Evolutionary conservation across 306 rosid genomes (phyloP).

Genomic region (Acmispon strigosus): DNA sequence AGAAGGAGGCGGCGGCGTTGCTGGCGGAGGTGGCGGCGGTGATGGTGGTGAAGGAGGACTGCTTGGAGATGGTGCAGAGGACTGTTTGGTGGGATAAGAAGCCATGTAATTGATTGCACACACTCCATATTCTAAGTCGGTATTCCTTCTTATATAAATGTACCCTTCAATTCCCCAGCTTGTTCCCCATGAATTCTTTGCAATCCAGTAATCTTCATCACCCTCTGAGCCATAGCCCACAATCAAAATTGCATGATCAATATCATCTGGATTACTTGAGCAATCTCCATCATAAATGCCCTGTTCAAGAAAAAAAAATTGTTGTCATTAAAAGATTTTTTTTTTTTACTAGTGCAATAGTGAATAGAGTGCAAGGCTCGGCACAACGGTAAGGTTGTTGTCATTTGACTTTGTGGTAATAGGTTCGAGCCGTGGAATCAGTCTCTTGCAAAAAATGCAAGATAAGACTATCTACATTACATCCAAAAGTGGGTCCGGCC

Average conservation of each 20-base stretch:
- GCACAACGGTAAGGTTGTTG: too few species aligned
- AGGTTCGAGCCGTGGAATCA: too few species aligned
- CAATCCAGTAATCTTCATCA: constrained; percentile 74
- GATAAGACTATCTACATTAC: too few species aligned
- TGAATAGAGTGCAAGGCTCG: background rate
- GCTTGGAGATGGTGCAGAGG: constrained; percentile 53
- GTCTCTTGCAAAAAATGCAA: too few species aligned
- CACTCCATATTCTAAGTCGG: constrained; percentile 46
- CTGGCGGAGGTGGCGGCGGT: constrained; percentile 15
- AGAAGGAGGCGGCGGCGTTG: constrained; percentile 34
- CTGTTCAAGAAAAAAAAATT: constrained; percentile 27
- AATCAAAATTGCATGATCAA: constrained; percentile 66
- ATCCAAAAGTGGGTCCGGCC: too few species aligned
- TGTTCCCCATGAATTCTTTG: constrained; percentile 85
- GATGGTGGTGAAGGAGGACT: constrained; percentile 46
- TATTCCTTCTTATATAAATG: constrained; percentile 57
- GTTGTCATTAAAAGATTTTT: background rate
- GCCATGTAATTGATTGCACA: constrained; percentile 74
- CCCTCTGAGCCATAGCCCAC: constrained; percentile 74
- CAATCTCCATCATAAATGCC: constrained; percentile 81
- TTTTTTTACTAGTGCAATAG: background rate
- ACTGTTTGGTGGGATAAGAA: constrained; percentile 69
- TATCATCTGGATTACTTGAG: constrained; percentile 57
- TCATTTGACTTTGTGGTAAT: too few species aligned
- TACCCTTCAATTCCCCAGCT: constrained; percentile 69